Evolutionary conservation across 305 asterid genomes (phyloP), one percentile per base, ranked within the genome.

Genomic region (Solanum hybrid): DNA sequence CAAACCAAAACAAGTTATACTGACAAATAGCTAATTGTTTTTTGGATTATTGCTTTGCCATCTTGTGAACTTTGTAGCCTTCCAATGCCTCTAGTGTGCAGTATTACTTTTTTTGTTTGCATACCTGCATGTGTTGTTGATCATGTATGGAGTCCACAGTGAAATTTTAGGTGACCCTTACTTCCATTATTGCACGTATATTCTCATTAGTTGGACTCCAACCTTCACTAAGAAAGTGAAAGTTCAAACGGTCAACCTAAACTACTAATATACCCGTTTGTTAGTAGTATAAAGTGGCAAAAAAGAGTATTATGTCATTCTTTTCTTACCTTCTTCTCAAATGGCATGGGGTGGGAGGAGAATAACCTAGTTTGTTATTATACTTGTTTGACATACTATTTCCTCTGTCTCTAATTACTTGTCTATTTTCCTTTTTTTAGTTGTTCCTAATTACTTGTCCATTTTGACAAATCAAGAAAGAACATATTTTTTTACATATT

Each of bases 51-150:
- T 87, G 42, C 89, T 19, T 66, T 85, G 88, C 93, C 93, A 87
- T 78, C 91, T 91, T 89, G 92, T 93, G 95, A 93, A 81, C 93
- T 91, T 88, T 78, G 89, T 85, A 79, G 87, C 90, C 84, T 31
- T 85, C 22, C 27, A 78, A 87, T 45, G 51, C 40, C 27, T 75
- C 36, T 45, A 6, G 56, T 45, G 40, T 82, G 40, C 72, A 42
- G 69, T 27, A 27, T 27, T 81, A 42, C 14, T 42, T 81, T 81
- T 82, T 26, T 45, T 34, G 37, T n/a, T 56, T 56, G 69, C 45
- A 34, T 8, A 76, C 22, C 6, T 40, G 86, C 37, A 42, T 82
- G 72, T 82, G 4, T 7, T 15, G 72, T 17, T 82, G 37, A 77
- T 35, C 73, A 84, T 29, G 31, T 81, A 24, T 80, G 66, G 66